Conservation (phyloP, 2,329 filamentous ascomycete species). For the Amauroascus niger region DNA sequence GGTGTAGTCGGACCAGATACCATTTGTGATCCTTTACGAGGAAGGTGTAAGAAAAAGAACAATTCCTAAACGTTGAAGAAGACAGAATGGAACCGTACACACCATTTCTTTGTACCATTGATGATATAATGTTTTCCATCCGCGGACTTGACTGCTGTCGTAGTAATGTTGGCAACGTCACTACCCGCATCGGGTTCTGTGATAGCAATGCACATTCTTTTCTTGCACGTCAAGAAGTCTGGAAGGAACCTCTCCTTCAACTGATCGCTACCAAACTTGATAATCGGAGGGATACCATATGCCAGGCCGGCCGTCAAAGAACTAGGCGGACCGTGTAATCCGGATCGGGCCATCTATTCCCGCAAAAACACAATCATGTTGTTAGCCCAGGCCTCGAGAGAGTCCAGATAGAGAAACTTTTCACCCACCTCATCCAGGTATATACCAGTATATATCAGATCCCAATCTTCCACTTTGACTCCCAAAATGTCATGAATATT, state of each 20-base stretch:
- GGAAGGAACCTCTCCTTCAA: constrained; percentile 59
- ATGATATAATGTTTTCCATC: constrained; percentile 61
- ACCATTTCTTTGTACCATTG: constrained; percentile 71
- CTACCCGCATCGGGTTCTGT: constrained; percentile 66
- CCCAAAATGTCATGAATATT: constrained; percentile 59
- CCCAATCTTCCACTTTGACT: constrained; percentile 62
- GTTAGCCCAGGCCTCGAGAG: neutral
- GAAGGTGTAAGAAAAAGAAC: neutral
- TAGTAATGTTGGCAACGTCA: constrained; percentile 64
- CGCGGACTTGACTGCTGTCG: constrained; percentile 52
- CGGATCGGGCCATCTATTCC: constrained; percentile 51
- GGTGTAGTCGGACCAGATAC: constrained; percentile 58
- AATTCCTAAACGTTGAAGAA: neutral
- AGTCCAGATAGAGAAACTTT: neutral
- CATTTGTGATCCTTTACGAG: constrained; percentile 60
- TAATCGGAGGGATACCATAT: constrained; percentile 60
- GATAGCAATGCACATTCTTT: constrained; percentile 64
- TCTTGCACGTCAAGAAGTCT: constrained; percentile 56
- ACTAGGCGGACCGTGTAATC: constrained; percentile 53
- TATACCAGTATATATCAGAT: constrained; percentile 60
- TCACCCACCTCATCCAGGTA: constrained; percentile 53
- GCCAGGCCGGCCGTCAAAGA: constrained; percentile 63
- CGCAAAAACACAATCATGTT: neutral
- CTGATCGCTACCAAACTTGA: constrained; percentile 55
- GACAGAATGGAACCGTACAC: neutral